A percentile compares a stretch with the other conserved stretches of the same genome.
These are phyloP conservation scores for Zoysia matrella DNA, from an alignment of 202 grass and related monocot species.

Conservation along the genomic window DNA sequence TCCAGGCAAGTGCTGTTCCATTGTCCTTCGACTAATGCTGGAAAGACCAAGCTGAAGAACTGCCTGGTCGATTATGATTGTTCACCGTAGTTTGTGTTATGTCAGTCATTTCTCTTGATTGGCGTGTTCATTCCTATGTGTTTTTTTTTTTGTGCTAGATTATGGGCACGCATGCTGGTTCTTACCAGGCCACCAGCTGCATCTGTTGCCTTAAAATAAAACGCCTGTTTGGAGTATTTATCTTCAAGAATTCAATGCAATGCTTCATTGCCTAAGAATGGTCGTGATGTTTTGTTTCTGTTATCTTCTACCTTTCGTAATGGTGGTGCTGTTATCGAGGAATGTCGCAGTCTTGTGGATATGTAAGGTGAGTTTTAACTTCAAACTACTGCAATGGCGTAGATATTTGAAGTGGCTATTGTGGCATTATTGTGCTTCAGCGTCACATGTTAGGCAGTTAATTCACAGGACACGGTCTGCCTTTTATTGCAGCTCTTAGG, in stretches of 20 bases:
- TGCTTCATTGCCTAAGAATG: not conserved
- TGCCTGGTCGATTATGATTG: slow-evolving; percentile 9
- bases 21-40: slow-evolving; percentile 42
- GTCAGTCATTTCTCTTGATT: slow-evolving; percentile 4
- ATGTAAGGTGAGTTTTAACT: no score
- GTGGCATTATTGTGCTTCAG: not conserved
- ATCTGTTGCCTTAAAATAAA: slow-evolving; percentile 31
- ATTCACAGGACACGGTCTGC: no score
- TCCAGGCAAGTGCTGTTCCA: slow-evolving; percentile 50
- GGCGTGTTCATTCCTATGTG: slow-evolving; percentile 15
- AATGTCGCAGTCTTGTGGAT: no score
- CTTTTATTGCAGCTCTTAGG: no score
- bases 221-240: slow-evolving; percentile 5
- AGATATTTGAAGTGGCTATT: no score
- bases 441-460: no score
- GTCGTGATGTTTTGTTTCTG: no score
- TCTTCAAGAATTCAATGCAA: slow-evolving; percentile 37
- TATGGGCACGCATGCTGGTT: slow-evolving; percentile 30
- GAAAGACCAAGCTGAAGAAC: not conserved
- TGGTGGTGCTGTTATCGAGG: no score
- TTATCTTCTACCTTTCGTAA: no score
- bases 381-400: no score
- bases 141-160: slow-evolving; percentile 4
- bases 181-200: not conserved
- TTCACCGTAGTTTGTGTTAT: not conserved